phyloP scores from a whole-genome alignment of 345 rosid genomes.

The Carallia pectinifolia region DNA sequence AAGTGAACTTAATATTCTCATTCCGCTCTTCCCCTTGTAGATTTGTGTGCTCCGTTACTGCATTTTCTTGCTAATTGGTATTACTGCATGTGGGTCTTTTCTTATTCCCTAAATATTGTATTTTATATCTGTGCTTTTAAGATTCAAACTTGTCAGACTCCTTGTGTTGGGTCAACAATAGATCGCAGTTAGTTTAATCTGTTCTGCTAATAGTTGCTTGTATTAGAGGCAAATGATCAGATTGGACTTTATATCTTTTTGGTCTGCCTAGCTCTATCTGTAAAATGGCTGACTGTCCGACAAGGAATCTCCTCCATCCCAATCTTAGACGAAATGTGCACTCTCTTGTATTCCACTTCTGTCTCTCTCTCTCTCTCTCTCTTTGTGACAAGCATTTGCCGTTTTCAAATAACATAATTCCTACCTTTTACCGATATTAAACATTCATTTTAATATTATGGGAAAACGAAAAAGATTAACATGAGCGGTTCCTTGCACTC shows the following conservation, averaged over 20 bases:
- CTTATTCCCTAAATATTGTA: neutral
- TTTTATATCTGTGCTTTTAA: constrained; percentile 1
- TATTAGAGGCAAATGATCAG: constrained; percentile 33
- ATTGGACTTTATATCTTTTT: constrained; percentile 5
- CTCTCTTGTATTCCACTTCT: neutral
- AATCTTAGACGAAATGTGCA: constrained; percentile 12
- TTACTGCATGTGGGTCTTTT: constrained; percentile 2
- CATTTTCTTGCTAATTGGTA: neutral
- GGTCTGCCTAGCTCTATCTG: constrained; percentile 19
- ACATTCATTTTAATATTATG: neutral
- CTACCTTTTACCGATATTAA: neutral
- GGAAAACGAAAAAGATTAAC: constrained; percentile 2
- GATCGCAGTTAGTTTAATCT: constrained; percentile 9
- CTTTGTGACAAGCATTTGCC: neutral
- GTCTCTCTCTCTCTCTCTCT: constrained; percentile 5
- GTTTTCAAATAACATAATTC: neutral
- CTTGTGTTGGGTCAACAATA: constrained; percentile 18
- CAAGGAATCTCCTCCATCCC: constrained; percentile 27
- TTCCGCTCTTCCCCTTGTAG: too few relatives aligned
- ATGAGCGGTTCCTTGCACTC: constrained; percentile 4
- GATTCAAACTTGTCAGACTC: constrained; percentile 14
- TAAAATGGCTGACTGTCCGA: constrained; percentile 17
- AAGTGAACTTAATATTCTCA: too few relatives aligned
- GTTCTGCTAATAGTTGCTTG: constrained; percentile 33
- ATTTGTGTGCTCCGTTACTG: too few relatives aligned